Evolutionary conservation across 2,329 filamentous ascomycete species (phyloP).

Genomic region (Torrubiella hemipterigena): DNA sequence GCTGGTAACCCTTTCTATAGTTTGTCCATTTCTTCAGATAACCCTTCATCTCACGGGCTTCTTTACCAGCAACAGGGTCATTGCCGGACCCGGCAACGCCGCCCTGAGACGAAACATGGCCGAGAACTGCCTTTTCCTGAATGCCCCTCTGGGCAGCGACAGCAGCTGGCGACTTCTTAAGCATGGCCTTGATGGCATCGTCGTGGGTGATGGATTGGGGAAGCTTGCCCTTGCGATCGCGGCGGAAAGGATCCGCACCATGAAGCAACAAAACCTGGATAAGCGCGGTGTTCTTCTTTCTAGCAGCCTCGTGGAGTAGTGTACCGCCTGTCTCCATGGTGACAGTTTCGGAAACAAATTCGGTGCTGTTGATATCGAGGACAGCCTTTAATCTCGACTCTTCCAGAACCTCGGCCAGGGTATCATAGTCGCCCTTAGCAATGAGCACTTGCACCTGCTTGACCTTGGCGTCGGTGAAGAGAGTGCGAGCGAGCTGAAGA

Average conservation of each 20-base stretch:
- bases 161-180: slow-evolving; percentile 90
- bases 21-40: slow-evolving; percentile 99
- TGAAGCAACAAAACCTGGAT: slow-evolving; percentile 87
- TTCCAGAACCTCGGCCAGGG: slow-evolving; percentile 67
- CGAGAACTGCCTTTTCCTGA: slow-evolving; percentile 92
- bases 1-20: slow-evolving; percentile 91
- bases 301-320: slow-evolving; percentile 82
- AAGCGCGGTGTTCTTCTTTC: slow-evolving; percentile 69
- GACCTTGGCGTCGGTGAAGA: slow-evolving; percentile 81
- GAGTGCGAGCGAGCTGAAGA: slow-evolving; percentile 76
- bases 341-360: slow-evolving; percentile 69
- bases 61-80: slow-evolving; percentile 61
- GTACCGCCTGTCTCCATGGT: slow-evolving; percentile 81
- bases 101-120: slow-evolving; percentile 51
- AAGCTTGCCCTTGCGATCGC: slow-evolving; percentile 89
- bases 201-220: slow-evolving; percentile 96
- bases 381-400: slow-evolving; percentile 77
- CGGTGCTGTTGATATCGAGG: slow-evolving; percentile 83
- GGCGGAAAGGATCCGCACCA: slow-evolving; percentile 88
- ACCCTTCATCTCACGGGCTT: slow-evolving; percentile 93
- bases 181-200: slow-evolving; percentile 72
- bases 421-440: slow-evolving; percentile 49
- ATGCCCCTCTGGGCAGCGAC: slow-evolving; percentile 90
- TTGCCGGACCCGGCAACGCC: slow-evolving; percentile 38
- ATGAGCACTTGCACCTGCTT: slow-evolving; percentile 25